phyloP scores from a whole-genome alignment of 306 rosid genomes.

The Parietaria judaica region DNA sequence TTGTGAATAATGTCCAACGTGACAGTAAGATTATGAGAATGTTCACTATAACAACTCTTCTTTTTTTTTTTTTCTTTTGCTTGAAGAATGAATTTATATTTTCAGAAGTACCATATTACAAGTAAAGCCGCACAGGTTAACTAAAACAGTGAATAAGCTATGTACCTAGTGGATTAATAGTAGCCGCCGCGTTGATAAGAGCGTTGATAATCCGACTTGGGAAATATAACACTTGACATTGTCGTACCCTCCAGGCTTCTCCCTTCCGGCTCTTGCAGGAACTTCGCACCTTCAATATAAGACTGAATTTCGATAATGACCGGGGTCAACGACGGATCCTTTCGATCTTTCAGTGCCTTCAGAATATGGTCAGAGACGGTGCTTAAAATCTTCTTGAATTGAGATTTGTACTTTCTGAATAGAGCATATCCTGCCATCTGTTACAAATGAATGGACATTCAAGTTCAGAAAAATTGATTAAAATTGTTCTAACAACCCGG shows the following conservation, averaged over 20 bases:
- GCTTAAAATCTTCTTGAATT: conserved; percentile 55
- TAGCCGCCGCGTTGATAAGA: neutral
- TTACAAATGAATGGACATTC: no score
- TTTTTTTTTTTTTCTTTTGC: no score
- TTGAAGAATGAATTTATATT: no score
- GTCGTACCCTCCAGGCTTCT: conserved; percentile 38
- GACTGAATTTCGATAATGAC: conserved; percentile 38
- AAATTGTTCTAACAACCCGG: no score
- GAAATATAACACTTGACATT: conserved; percentile 29
- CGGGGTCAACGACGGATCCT: conserved; percentile 21
- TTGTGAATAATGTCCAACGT: no score
- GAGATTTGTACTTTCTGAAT: conserved; percentile 60
- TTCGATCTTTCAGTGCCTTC: conserved; percentile 39
- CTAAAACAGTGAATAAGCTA: neutral
- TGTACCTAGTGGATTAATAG: neutral
- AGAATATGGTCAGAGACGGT: conserved; percentile 41
- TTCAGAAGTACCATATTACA: no score
- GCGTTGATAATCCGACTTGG: conserved; percentile 7
- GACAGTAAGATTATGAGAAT: no score
- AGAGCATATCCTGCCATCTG: no score
- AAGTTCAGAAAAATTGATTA: no score
- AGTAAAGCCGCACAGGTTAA: no score
- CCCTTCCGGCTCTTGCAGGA: conserved; percentile 52
- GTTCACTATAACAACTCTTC: no score
- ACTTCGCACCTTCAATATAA: conserved; percentile 51